Evolutionary conservation across 164 flowering plant species (phyloP).

Genomic region (Brasenia schreberi): DNA sequence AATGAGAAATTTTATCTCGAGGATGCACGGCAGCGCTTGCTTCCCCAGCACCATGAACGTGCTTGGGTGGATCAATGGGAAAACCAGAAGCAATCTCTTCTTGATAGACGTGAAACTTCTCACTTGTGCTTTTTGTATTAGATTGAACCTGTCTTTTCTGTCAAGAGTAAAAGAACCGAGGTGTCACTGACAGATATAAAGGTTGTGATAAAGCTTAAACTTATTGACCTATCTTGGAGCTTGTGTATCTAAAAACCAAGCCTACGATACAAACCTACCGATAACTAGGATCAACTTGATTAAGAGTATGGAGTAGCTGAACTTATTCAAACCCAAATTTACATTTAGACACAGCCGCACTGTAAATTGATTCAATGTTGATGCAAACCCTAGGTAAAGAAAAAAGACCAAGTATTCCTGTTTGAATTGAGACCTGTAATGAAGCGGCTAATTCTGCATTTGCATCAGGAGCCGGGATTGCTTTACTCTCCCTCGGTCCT

Average conservation of each 20-base stretch:
- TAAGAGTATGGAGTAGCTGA: no score
- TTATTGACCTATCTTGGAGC: no score
- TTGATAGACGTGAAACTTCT: constrained; percentile 69
- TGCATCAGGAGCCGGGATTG: constrained; percentile 91
- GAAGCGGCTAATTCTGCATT: constrained; percentile 80
- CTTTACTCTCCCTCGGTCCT: constrained; percentile 67
- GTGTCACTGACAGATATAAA: background rate
- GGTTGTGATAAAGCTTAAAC: no score
- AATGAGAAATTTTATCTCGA: constrained; percentile 79
- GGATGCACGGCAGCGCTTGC: constrained; percentile 23
- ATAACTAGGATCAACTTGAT: no score
- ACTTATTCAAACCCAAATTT: no score
- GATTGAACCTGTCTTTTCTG: constrained; percentile 1
- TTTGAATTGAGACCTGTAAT: constrained; percentile 52
- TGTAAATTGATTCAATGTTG: no score
- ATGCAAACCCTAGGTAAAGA: no score
- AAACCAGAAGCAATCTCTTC: constrained; percentile 98
- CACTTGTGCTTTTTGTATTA: constrained; percentile 73
- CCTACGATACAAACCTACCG: no score
- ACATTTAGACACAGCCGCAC: no score
- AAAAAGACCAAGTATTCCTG: background rate
- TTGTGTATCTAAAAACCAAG: no score
- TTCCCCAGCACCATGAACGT: constrained; percentile 50
- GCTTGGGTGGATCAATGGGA: constrained; percentile 95
- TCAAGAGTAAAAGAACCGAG: background rate